A percentile compares a stretch with the other conserved stretches of the same genome.
Conservation (phyloP, 148 eudicot genomes). For the Dianthus caryophyllus region DNA sequence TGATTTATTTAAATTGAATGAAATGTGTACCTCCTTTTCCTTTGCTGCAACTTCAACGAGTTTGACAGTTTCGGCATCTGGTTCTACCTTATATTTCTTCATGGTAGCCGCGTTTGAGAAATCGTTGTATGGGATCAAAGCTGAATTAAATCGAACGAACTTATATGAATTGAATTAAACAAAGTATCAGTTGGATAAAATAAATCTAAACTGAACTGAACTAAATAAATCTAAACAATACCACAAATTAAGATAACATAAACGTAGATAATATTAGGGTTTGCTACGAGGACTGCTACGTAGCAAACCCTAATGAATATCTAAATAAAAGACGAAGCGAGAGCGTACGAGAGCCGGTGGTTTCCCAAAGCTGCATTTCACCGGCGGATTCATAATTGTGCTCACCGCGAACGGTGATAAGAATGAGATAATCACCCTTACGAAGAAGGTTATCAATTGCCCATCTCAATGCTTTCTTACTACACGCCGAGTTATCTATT, state of each 20-base stretch:
- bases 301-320: not conserved
- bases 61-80: constrained; percentile 58
- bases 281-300: too few relatives aligned
- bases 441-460: constrained; percentile 54
- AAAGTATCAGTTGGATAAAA: too few relatives aligned
- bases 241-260: too few relatives aligned
- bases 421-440: constrained; percentile 64
- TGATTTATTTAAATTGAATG: too few relatives aligned
- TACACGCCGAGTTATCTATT: constrained; percentile 59
- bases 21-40: constrained; percentile 48
- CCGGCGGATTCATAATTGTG: constrained; percentile 42
- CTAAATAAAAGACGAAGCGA: not conserved
- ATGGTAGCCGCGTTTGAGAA: constrained; percentile 34
- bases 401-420: constrained; percentile 36
- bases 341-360: constrained; percentile 72
- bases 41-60: constrained; percentile 37
- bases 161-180: too few relatives aligned
- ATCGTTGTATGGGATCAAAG: constrained; percentile 59
- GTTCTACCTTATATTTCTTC: constrained; percentile 65
- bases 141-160: too few relatives aligned
- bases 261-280: too few relatives aligned
- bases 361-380: constrained; percentile 78
- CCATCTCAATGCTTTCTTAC: constrained; percentile 68
- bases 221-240: too few relatives aligned
- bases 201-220: too few relatives aligned